Evolutionary conservation across 768 basidiomycete genomes (phyloP).

Genomic region (Xerocomus brunneocitrinus): DNA sequence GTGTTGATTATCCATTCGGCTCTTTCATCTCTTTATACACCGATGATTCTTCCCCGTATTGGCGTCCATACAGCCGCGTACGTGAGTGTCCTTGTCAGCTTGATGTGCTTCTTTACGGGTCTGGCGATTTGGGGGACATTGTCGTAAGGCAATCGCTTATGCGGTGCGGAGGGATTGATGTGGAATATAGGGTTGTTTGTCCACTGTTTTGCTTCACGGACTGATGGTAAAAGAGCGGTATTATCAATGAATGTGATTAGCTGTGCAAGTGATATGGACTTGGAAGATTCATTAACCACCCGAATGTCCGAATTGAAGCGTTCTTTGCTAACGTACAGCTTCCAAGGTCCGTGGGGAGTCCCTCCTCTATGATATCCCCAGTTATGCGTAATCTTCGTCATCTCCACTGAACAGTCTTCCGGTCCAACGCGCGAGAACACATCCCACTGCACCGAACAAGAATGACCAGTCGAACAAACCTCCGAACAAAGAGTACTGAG

Average conservation of each 20-base stretch:
- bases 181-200: constrained; percentile 3
- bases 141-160: constrained; percentile 28
- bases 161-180: background rate
- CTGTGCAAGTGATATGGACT: background rate
- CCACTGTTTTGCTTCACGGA: constrained; percentile 7
- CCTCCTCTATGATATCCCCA: background rate
- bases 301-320: background rate
- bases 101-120: constrained; percentile 70
- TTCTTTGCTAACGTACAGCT: constrained; percentile 5
- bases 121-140: constrained; percentile 70
- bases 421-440: constrained; percentile 51
- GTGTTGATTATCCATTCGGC: constrained; percentile 47
- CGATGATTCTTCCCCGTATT: constrained; percentile 61
- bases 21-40: constrained; percentile 62
- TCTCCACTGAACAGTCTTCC: constrained; percentile 30
- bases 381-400: constrained; percentile 12
- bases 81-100: constrained; percentile 56
- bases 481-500: constrained; percentile 70
- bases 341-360: background rate
- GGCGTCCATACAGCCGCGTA: constrained; percentile 78
- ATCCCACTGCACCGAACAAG: constrained; percentile 51
- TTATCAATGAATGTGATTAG: background rate
- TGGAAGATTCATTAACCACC: background rate
- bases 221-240: background rate
- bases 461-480: constrained; percentile 72